A percentile compares a stretch with the other conserved stretches of the same genome.
These are phyloP conservation scores for Penicillium sp. DNA, from an alignment of 2,329 filamentous ascomycete genomes.

Conservation along the genomic window DNA sequence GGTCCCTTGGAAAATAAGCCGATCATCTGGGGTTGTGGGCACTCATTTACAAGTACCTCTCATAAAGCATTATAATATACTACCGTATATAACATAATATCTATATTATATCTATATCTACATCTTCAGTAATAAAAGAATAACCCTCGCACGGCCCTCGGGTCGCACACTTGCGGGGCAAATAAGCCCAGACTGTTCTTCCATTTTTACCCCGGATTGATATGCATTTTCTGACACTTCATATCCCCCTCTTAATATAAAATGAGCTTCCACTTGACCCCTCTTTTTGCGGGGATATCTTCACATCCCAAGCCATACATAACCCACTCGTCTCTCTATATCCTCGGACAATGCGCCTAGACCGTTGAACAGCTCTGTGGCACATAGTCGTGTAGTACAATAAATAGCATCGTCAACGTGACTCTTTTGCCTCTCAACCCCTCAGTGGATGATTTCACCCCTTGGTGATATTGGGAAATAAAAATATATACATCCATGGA, in stretches of 20 bases:
- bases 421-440: not conserved
- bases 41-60: not conserved
- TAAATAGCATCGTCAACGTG: not conserved
- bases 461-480: not conserved
- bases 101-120: not conserved
- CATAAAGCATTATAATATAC: not conserved
- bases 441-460: not conserved
- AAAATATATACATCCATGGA: not conserved
- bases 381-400: constrained; percentile 6
- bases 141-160: constrained; percentile 17
- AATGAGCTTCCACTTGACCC: not conserved
- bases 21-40: constrained; percentile 16
- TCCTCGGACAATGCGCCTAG: not conserved
- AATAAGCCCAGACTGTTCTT: constrained; percentile 2
- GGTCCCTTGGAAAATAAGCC: constrained; percentile 15
- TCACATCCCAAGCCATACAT: not conserved
- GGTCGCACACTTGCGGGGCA: constrained; percentile 17
- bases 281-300: not conserved
- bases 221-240: constrained; percentile 2
- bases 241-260: not conserved
- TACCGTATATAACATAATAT: not conserved
- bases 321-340: not conserved
- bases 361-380: not conserved
- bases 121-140: not conserved
- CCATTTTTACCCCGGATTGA: constrained; percentile 13